Percentiles rank a stretch among this genome's conserved stretches.
Evolutionary conservation across 148 eudicot species (phyloP).

Genomic region (Vaccinium macrocarpon): DNA sequence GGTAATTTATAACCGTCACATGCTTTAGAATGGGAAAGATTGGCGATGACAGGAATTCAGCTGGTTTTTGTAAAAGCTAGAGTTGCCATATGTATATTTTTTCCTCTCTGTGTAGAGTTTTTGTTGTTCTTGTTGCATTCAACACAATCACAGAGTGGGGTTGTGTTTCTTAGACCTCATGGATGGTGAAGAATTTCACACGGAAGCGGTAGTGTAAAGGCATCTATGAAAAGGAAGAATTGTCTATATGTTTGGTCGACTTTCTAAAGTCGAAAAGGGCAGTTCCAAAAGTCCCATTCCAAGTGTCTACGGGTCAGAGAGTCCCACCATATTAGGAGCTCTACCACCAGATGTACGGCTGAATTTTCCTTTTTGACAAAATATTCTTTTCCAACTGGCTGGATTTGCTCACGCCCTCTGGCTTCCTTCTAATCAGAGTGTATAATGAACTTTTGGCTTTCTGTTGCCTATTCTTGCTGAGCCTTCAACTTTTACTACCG

Average conservation of each 20-base stretch:
- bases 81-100: neutral
- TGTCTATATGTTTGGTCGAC: neutral
- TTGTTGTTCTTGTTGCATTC: slow-evolving; percentile 2
- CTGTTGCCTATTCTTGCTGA: neutral
- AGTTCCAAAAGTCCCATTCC: neutral
- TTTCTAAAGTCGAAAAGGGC: neutral
- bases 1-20: neutral
- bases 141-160: neutral
- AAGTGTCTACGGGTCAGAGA: neutral
- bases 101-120: neutral
- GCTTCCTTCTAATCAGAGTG: neutral
- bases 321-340: neutral
- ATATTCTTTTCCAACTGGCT: neutral
- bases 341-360: neutral
- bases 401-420: neutral
- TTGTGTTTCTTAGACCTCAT: neutral
- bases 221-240: neutral
- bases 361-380: neutral
- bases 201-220: slow-evolving; percentile 5
- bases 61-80: slow-evolving; percentile 1
- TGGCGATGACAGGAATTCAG: neutral
- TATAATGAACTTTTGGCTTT: neutral
- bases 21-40: slow-evolving; percentile 1
- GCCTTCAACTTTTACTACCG: no score
- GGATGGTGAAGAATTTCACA: slow-evolving; percentile 8